phyloP scores from a whole-genome alignment of 1,284 basidiomycete species.

The Cryptococcus sp. region DNA sequence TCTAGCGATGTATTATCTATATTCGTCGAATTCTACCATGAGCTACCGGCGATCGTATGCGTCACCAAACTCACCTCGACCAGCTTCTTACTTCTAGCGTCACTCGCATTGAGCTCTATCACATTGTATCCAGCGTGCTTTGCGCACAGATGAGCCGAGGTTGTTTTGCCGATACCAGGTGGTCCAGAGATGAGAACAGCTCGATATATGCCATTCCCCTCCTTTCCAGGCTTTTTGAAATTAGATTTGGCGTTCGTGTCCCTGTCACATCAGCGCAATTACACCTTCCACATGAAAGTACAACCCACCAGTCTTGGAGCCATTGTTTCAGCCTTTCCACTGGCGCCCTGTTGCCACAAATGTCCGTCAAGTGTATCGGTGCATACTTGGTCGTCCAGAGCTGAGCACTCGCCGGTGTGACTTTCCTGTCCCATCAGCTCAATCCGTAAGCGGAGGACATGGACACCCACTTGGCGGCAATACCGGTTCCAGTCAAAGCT shows the following conservation, averaged over 20 bases:
- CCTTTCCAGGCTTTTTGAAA: conserved; percentile 94
- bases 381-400: conserved; percentile 97
- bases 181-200: conserved; percentile 87
- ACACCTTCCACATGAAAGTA: too few relatives aligned
- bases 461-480: conserved; percentile 40
- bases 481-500: conserved; percentile 34
- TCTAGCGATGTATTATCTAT: conserved; percentile 83
- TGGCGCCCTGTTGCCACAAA: conserved; percentile 89
- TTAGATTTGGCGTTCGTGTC: conserved; percentile 60
- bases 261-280: too few relatives aligned
- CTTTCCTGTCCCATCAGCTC: conserved; percentile 34
- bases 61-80: conserved; percentile 61
- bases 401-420: conserved; percentile 52
- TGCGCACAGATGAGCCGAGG: conserved; percentile 87
- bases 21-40: conserved; percentile 67
- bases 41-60: not conserved
- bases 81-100: conserved; percentile 91
- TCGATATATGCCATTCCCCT: conserved; percentile 76
- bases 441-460: not conserved
- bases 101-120: conserved; percentile 94
- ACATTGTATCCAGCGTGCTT: conserved; percentile 82
- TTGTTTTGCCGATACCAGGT: conserved; percentile 97
- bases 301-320: conserved; percentile 77
- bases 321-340: conserved; percentile 84
- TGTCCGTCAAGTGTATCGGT: conserved; percentile 75